Evolutionary conservation across 345 rosid genomes (phyloP), one percentile per base, ranked within the genome.

Genomic region (Lepidium africanum): DNA sequence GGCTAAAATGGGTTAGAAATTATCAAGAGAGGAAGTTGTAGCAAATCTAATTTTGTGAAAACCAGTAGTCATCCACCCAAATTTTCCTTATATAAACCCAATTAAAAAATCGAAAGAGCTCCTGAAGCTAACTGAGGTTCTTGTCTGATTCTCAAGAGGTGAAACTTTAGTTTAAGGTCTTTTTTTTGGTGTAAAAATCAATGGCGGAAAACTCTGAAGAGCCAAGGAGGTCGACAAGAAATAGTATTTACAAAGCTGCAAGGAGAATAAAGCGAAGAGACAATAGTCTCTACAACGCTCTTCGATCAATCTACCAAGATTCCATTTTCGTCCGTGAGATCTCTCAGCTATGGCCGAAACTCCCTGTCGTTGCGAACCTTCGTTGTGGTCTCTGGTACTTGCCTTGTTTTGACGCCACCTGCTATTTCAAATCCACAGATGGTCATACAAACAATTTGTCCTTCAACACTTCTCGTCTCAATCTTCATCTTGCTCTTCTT

Each of bases 341-440:
- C 68, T 70, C 86, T 1, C 88, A 83, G 82, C 65, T 92, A 12
- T 92, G 98, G 98, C 90, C 97, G 0, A 79, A 82, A 13, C 90
- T 93, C 39, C 96, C 92, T 69, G 83, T 88, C 46, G 55, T 93
- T 3, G 90, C 96, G 5, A 93, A 93, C 58, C 90, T 93, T 47
- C 98, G 98, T 2, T 93, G 98, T 72, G 98, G 98, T 45, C 90
- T 90, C 69, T 93, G 98, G 98, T 93, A 93, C 82, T 84, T 87
- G 10, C 48, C 83, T 19, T 71, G 55, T 21, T 88, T 88, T 75
- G 76, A 84, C 6, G 79, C 85, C 65, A 80, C 91, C n/a, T 90
- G 98, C 58, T 90, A 93, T 82, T 93, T 88, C 76, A 93, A 93
- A 80, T 93, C 98, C 74, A 93, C 98, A 36, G 98, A 93, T 35